Conservation (phyloP, 164 flowering plant genomes). For the Dillenia turbinata region DNA sequence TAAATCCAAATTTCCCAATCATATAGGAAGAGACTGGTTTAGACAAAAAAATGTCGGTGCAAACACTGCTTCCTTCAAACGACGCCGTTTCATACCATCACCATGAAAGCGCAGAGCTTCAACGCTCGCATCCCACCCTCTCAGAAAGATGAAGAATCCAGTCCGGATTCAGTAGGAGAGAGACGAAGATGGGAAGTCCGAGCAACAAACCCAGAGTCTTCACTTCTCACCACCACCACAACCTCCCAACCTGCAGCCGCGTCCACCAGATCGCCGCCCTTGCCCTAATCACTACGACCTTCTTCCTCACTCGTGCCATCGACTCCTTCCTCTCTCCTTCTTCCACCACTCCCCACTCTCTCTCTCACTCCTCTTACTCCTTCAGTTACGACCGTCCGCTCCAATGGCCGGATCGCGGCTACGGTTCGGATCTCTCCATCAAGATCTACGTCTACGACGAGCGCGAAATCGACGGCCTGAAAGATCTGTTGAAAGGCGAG, state of each 20-base stretch:
- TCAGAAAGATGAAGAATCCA: too few relatives aligned
- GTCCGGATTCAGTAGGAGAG: too few relatives aligned
- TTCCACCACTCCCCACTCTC: background rate
- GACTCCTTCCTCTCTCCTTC: constrained; percentile 24
- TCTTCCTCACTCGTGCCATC: constrained; percentile 70
- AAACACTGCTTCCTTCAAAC: too few relatives aligned
- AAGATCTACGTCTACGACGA: constrained; percentile 92
- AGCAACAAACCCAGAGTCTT: constrained; percentile 11
- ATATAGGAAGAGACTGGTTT: too few relatives aligned
- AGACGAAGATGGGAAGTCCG: constrained; percentile 13
- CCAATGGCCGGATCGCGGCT: constrained; percentile 67
- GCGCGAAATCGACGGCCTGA: constrained; percentile 75
- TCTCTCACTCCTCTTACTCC: background rate
- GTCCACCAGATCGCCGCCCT: constrained; percentile 78
- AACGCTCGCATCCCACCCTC: too few relatives aligned
- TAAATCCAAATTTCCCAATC: too few relatives aligned
- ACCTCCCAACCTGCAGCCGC: constrained; percentile 45
- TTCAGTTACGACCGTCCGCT: constrained; percentile 19
- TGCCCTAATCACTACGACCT: constrained; percentile 53
- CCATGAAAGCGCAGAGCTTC: too few relatives aligned
- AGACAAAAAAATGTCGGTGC: too few relatives aligned
- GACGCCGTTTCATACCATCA: too few relatives aligned
- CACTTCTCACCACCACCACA: constrained; percentile 11
- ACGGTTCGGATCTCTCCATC: constrained; percentile 49
- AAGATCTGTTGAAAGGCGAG: constrained; percentile 62